Base-by-base conservation (phyloP, 2,329 filamentous ascomycete species). In the Fusarium paranaense region DNA sequence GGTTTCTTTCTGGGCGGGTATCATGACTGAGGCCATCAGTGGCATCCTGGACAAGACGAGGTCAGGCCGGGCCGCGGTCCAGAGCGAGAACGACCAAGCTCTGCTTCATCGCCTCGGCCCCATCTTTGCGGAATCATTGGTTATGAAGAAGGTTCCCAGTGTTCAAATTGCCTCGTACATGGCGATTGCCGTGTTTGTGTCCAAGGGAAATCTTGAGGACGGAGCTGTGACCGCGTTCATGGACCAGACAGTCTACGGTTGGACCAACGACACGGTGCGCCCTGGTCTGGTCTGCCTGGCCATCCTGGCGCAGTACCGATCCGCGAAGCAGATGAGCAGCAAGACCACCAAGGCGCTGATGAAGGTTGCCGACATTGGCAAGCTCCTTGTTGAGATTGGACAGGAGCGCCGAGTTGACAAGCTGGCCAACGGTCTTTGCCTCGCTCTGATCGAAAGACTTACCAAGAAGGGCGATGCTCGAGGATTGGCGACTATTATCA, bases 81-180 rank as follows among this genome's bases (percentile, higher is more conserved):
- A 97, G 82, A 89, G 90, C 76, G 92, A 97, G 78, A 94, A 95
- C 76, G 92, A 95, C 75, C 94, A 98, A 80, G 91, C 94, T 16
- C 85, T 98, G 16, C 85, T 97, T 25, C 91, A 90, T 73, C 84
- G 86, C 85, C 78, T 90, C 89, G 80, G 87, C 87, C 82, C 95
- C 86, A 77, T 95, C 4, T 87, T 99, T 35, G 93, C 94, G 69
- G 92, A 94, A 72, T 94, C 93, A 2, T 87, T 98, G 70, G 88
- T 92, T 10, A 89, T 96, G 85, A 91, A 91, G 77, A 91, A 93
- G 70, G 91, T 92, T 0, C 90, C 95, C 1, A 94, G 96, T 71
- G 86, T 98, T 47, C 93, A 95, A 74, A 89, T 97, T 69, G 95
- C 93, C 18, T 95, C 94, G 66, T 98, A 98, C 82, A 98, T 98